Evolutionary conservation across 2,329 filamentous ascomycete genomes (phyloP).

Genomic region (Colletotrichum graminicola): DNA sequence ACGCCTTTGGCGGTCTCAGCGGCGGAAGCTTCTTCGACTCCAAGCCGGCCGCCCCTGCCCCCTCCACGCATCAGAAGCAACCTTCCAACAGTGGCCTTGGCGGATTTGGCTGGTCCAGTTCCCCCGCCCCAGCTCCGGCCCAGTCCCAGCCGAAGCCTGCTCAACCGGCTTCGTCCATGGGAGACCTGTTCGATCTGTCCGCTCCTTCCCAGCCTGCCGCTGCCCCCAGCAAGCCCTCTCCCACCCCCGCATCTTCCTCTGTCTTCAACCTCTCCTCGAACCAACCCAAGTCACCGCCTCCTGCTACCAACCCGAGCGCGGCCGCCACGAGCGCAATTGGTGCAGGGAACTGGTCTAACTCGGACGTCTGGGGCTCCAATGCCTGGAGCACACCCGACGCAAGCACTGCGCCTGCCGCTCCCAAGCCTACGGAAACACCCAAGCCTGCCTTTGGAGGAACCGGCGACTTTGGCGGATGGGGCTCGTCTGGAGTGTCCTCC

Average conservation of each 20-base stretch:
- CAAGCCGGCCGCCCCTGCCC: slow-evolving; percentile 71
- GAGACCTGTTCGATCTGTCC: slow-evolving; percentile 85
- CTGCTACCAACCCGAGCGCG: slow-evolving; percentile 56
- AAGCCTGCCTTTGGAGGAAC: slow-evolving; percentile 55
- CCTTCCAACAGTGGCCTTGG: slow-evolving; percentile 73
- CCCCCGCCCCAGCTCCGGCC: slow-evolving; percentile 55
- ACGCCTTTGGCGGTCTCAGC: slow-evolving; percentile 66
- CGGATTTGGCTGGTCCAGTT: slow-evolving; percentile 72
- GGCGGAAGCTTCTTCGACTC: slow-evolving; percentile 88
- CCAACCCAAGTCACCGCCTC: slow-evolving; percentile 57
- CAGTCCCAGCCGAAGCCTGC: slow-evolving; percentile 56
- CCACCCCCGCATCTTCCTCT: slow-evolving; percentile 65
- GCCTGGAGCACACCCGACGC: slow-evolving; percentile 81
- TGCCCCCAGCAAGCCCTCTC: slow-evolving; percentile 51
- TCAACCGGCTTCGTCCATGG: slow-evolving; percentile 69
- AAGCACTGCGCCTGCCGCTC: slow-evolving; percentile 67
- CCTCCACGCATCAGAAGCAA: slow-evolving; percentile 62
- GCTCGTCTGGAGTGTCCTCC: slow-evolving; percentile 47
- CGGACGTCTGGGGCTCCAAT: slow-evolving; percentile 88
- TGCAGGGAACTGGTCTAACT: slow-evolving; percentile 58
- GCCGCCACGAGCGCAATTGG: slow-evolving; percentile 49
- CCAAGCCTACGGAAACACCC: slow-evolving; percentile 57
- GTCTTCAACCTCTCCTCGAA: slow-evolving; percentile 84
- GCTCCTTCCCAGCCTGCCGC: slow-evolving; percentile 58
- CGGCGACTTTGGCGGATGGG: slow-evolving; percentile 72